Percentiles rank a stretch among this genome's conserved stretches.
Conservation (phyloP, 179 eudicot species). For the Spinacia oleracea region DNA sequence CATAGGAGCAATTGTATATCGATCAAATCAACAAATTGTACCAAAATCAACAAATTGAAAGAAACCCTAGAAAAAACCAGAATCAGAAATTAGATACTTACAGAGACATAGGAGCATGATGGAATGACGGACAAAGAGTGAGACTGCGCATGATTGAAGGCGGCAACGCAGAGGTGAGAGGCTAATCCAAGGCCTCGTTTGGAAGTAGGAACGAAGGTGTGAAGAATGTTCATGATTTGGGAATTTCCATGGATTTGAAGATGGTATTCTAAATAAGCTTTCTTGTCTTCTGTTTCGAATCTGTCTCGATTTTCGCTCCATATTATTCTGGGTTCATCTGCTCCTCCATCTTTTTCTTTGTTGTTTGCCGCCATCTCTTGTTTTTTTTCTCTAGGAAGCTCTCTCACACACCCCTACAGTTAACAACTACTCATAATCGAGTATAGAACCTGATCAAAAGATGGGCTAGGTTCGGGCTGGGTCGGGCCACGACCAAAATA, state of each 20-base stretch:
- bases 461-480: too few relatives aligned
- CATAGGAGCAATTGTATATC: conserved; percentile 63
- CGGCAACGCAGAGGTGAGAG: conserved; percentile 67
- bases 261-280: conserved; percentile 59
- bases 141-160: conserved; percentile 70
- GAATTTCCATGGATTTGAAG: conserved; percentile 33
- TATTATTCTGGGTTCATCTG: conserved; percentile 40
- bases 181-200: conserved; percentile 82
- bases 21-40: too few relatives aligned
- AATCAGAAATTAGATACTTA: conserved; percentile 43
- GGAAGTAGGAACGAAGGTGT: conserved; percentile 74
- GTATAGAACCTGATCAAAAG: too few relatives aligned
- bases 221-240: conserved; percentile 64
- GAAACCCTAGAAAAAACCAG: neutral
- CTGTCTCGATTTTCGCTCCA: conserved; percentile 51
- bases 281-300: conserved; percentile 71
- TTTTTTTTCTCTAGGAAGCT: neutral
- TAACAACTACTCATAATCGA: too few relatives aligned
- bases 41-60: neutral
- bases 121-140: conserved; percentile 60
- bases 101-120: conserved; percentile 84
- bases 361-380: conserved; percentile 21
- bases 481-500: too few relatives aligned
- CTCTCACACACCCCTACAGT: too few relatives aligned
- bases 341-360: neutral